phyloP scores from a whole-genome alignment of 2,329 filamentous ascomycete genomes.

The Claviceps purpurea region DNA sequence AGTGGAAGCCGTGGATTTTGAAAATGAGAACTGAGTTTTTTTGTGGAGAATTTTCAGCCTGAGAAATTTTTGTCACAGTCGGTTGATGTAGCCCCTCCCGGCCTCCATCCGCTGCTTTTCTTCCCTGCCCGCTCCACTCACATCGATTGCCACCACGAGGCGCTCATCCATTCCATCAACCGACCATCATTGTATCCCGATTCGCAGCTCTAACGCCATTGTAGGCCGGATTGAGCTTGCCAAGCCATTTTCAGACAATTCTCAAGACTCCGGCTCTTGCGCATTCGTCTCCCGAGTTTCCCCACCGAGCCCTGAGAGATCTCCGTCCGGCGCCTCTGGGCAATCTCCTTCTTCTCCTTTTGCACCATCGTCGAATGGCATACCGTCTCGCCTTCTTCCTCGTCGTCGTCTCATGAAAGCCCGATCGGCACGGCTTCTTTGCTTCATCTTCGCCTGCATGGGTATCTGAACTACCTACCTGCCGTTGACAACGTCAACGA shows the following conservation, averaged over 20 bases:
- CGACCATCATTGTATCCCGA: not conserved
- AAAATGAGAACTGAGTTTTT: too few relatives aligned
- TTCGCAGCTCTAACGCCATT: not conserved
- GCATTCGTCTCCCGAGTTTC: not conserved
- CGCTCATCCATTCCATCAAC: not conserved
- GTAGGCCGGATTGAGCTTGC: not conserved
- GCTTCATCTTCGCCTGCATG: not conserved
- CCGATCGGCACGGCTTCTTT: not conserved
- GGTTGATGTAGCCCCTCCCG: too few relatives aligned
- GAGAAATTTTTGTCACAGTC: too few relatives aligned
- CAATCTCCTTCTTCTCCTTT: not conserved
- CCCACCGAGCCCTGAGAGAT: not conserved
- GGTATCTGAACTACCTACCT: not conserved
- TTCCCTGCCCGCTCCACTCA: not conserved
- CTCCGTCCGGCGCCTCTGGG: not conserved
- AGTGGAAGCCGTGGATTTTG: too few relatives aligned
- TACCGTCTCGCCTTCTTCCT: not conserved
- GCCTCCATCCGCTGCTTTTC: not conserved
- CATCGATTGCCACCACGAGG: not conserved
- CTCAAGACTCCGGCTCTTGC: not conserved
- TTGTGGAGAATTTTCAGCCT: too few relatives aligned
- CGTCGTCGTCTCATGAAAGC: not conserved
- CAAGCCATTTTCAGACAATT: not conserved
- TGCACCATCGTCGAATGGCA: not conserved
- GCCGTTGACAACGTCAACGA: not conserved